Evolutionary conservation across 2,329 filamentous ascomycete species (phyloP).

Genomic region (Domatiomyces globalis): DNA sequence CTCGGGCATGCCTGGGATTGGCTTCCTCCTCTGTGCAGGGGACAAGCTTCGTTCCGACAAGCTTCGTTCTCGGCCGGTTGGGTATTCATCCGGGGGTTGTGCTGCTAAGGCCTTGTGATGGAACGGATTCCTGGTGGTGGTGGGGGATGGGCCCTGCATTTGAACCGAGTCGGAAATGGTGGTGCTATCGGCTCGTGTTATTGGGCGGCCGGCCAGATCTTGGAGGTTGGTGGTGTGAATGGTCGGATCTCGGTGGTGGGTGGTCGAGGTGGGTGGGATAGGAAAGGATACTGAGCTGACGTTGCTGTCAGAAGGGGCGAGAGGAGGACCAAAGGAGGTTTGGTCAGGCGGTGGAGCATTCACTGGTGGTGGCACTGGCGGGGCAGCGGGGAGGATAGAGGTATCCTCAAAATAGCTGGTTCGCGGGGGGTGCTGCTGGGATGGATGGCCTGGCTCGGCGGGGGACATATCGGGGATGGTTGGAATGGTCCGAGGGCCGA

Average conservation of each 20-base stretch:
- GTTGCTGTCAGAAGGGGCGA: neutral
- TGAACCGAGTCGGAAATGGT: neutral
- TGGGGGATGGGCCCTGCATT: slow-evolving; percentile 2
- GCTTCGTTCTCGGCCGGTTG: slow-evolving; percentile 15
- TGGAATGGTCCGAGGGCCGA: slow-evolving; percentile 12
- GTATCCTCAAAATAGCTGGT: slow-evolving; percentile 17
- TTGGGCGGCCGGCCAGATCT: slow-evolving; percentile 3
- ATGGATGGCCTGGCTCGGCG: slow-evolving; percentile 4
- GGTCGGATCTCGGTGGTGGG: neutral
- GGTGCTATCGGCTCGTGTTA: slow-evolving; percentile 5
- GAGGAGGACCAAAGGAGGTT: neutral
- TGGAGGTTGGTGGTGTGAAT: neutral
- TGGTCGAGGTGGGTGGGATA: neutral
- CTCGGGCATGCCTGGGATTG: slow-evolving; percentile 13
- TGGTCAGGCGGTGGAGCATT: neutral
- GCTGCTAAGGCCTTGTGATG: slow-evolving; percentile 5
- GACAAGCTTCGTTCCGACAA: slow-evolving; percentile 1
- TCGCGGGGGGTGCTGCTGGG: slow-evolving; percentile 1
- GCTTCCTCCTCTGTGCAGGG: slow-evolving; percentile 3
- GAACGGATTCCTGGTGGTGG: slow-evolving; percentile 1
- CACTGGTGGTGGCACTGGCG: neutral
- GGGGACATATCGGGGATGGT: slow-evolving; percentile 11
- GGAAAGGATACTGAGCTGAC: neutral
- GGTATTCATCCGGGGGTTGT: slow-evolving; percentile 14
- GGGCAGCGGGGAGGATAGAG: slow-evolving; percentile 6